Percentiles rank a stretch among this genome's conserved stretches.
These are phyloP conservation scores for Phaffia rhodozyma DNA, from an alignment of 1,284 basidiomycete species.

Conservation along the genomic window DNA sequence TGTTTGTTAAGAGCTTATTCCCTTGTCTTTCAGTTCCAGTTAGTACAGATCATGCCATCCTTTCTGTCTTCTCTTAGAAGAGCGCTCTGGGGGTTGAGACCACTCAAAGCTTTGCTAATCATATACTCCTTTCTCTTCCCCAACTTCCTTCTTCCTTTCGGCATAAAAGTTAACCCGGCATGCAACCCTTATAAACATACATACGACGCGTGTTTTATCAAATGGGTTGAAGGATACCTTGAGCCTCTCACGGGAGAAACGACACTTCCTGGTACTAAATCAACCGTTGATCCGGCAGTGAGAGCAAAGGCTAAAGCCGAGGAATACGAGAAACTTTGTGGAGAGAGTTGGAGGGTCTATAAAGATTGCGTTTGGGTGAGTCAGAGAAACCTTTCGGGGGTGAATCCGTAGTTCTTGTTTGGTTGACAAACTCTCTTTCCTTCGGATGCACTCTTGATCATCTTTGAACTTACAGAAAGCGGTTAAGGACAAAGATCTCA, in stretches of 20 bases:
- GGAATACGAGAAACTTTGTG: conserved; percentile 72
- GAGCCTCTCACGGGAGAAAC: conserved; percentile 42
- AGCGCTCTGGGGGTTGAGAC: no score
- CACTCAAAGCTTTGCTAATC: no score
- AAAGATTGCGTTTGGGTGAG: conserved; percentile 62
- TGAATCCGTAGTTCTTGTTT: neutral
- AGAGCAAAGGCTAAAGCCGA: conserved; percentile 43
- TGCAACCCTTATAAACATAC: conserved; percentile 81
- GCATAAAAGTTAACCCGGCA: conserved; percentile 45
- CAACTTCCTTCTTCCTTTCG: conserved; percentile 23
- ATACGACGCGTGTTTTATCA: conserved; percentile 90
- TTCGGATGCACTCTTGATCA: neutral
- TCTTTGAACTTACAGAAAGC: conserved; percentile 47
- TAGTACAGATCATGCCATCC: no score
- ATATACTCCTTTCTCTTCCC: neutral
- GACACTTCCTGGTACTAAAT: conserved; percentile 16
- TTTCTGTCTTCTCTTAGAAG: no score
- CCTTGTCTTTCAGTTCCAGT: no score
- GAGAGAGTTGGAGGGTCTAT: conserved; percentile 65
- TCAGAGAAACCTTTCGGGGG: conserved; percentile 8
- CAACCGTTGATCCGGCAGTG: conserved; percentile 19
- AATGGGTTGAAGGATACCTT: conserved; percentile 91
- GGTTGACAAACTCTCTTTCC: neutral
- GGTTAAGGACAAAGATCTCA: conserved; percentile 64
- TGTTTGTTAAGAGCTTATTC: no score